Percentiles rank a stretch among this genome's conserved stretches.
phyloP scores from a whole-genome alignment of 2,329 filamentous ascomycete genomes.

The Ambrosiella xylebori region DNA sequence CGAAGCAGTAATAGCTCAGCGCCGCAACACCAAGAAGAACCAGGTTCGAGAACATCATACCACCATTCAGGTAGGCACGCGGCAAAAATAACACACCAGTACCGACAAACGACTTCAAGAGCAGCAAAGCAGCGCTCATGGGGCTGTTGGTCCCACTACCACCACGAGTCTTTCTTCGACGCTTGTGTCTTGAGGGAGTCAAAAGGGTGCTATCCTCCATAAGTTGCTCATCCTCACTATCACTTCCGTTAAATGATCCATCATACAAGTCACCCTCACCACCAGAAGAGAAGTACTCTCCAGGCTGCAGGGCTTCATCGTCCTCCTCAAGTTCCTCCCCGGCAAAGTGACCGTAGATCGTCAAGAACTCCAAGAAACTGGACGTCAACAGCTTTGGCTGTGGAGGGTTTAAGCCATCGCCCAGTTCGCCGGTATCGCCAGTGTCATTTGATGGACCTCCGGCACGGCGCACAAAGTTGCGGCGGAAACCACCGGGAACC shows the following conservation, averaged over 20 bases:
- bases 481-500: constrained; percentile 79
- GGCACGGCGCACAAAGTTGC: constrained; percentile 69
- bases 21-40: constrained; percentile 73
- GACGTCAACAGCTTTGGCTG: constrained; percentile 59
- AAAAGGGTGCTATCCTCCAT: constrained; percentile 78
- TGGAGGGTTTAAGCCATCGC: background rate
- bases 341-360: constrained; percentile 91
- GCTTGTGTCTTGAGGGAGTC: constrained; percentile 53
- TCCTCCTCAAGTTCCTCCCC: constrained; percentile 95
- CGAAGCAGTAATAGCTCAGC: constrained; percentile 94
- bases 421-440: constrained; percentile 17
- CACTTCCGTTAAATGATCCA: constrained; percentile 24
- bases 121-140: constrained; percentile 61
- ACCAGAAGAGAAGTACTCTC: constrained; percentile 82
- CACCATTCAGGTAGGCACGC: constrained; percentile 83
- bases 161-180: constrained; percentile 59
- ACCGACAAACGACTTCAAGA: constrained; percentile 95
- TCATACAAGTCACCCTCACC: constrained; percentile 45
- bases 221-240: constrained; percentile 54
- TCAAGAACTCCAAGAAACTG: constrained; percentile 90
- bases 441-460: constrained; percentile 17
- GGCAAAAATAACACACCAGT: constrained; percentile 90
- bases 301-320: constrained; percentile 69
- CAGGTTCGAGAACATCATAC: constrained; percentile 90
- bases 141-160: constrained; percentile 61